phyloP scores from a whole-genome alignment of 2,329 filamentous ascomycete genomes.

The Sporothrix brunneoviolacea region DNA sequence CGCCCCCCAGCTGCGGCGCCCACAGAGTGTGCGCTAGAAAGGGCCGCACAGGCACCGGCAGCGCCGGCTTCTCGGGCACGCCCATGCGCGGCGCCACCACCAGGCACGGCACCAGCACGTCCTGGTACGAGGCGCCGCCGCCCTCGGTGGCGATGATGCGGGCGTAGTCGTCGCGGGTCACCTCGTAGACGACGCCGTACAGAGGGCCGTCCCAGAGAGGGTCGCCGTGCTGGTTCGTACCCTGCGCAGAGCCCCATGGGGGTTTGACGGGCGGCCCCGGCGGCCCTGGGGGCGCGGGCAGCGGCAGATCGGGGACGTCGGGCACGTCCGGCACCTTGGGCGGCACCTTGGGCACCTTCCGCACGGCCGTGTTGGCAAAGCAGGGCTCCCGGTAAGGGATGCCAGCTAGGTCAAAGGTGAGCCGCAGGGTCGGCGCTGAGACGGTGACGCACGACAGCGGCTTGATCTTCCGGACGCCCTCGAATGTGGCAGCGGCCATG shows the following conservation, averaged over 20 bases:
- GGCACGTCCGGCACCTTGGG: constrained; percentile 13
- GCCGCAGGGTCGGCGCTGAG: constrained; percentile 65
- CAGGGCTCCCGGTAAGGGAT: constrained; percentile 85
- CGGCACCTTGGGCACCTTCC: constrained; percentile 34
- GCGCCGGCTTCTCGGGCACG: constrained; percentile 60
- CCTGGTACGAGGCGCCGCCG: constrained; percentile 75
- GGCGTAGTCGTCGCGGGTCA: constrained; percentile 73
- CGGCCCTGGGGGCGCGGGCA: constrained; percentile 11
- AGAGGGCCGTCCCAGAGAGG: constrained; percentile 70
- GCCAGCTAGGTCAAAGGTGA: constrained; percentile 82
- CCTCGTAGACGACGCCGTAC: constrained; percentile 91
- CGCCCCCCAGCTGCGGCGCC: constrained; percentile 48
- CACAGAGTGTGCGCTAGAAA: constrained; percentile 85
- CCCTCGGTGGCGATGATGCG: constrained; percentile 89
- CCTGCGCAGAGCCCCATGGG: neutral
- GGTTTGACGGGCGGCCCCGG: neutral
- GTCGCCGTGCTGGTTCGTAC: constrained; percentile 40
- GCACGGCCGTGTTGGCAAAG: constrained; percentile 72
- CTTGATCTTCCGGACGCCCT: constrained; percentile 67
- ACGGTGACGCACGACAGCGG: constrained; percentile 79
- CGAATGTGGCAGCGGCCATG: constrained; percentile 71
- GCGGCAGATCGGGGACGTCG: constrained; percentile 16
- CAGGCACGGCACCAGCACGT: constrained; percentile 74
- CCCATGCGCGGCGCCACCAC: constrained; percentile 50
- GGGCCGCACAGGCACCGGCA: constrained; percentile 45